Conservation (phyloP, 306 rosid species). For the Phaseolus lunatus region DNA sequence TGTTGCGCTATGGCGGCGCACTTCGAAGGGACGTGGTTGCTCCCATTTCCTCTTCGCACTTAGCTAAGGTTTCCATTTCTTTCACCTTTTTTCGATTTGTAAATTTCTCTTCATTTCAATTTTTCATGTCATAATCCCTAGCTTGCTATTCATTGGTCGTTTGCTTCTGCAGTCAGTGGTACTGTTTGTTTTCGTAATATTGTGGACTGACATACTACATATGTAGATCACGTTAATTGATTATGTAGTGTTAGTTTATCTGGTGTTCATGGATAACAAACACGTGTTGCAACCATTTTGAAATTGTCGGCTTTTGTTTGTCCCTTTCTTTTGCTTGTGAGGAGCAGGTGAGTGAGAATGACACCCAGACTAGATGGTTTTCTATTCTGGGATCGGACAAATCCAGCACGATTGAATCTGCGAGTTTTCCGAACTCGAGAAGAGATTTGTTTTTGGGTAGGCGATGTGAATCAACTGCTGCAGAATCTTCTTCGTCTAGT, state of each 20-base stretch:
- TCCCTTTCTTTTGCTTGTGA: neutral
- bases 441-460: constrained; percentile 51
- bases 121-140: neutral
- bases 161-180: neutral
- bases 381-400: constrained; percentile 56
- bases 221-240: too few species aligned
- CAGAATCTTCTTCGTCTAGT: constrained; percentile 72
- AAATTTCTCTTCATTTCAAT: neutral
- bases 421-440: constrained; percentile 44
- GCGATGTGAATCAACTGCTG: constrained; percentile 81
- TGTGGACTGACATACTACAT: too few species aligned
- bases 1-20: constrained; percentile 62
- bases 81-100: neutral
- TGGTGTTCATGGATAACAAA: neutral
- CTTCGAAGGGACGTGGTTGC: constrained; percentile 49
- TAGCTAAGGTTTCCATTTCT: constrained; percentile 49
- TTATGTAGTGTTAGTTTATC: too few species aligned
- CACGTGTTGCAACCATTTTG: neutral
- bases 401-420: constrained; percentile 39
- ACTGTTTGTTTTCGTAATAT: neutral
- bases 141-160: neutral
- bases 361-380: constrained; percentile 61
- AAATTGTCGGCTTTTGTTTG: neutral
- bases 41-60: constrained; percentile 52
- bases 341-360: constrained; percentile 64